Evolutionary conservation across 176 grass and related monocot genomes (phyloP).

Genomic region (Avena insularis): DNA sequence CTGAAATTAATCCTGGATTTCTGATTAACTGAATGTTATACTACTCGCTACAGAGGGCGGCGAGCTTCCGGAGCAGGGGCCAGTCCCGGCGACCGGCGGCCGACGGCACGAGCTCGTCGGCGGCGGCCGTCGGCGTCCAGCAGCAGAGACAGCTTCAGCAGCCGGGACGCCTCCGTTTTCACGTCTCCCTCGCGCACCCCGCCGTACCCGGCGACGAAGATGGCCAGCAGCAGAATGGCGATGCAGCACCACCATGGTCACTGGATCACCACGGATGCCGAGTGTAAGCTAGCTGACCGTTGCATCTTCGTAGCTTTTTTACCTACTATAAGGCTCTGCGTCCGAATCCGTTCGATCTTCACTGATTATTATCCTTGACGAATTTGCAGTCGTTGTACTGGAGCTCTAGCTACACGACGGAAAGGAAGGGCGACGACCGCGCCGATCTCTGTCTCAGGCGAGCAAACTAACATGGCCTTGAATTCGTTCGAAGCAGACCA

Average conservation of each 20-base stretch:
- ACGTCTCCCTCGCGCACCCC: neutral
- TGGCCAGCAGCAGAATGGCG: neutral
- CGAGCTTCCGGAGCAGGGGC: slow-evolving; percentile 15
- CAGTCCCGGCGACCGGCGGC: neutral
- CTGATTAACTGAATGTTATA: neutral
- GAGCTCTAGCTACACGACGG: slow-evolving; percentile 5
- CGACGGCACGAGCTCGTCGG: neutral
- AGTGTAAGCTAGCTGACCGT: slow-evolving; percentile 1
- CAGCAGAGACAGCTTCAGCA: slow-evolving; percentile 39
- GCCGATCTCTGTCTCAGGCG: neutral
- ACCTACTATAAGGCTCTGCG: too few species aligned
- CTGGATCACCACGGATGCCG: slow-evolving; percentile 50
- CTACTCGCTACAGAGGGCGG: neutral
- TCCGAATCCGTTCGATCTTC: too few species aligned
- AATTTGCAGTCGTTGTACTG: slow-evolving; percentile 34
- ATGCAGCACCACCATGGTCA: neutral
- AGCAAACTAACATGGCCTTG: neutral
- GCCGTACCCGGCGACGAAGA: neutral
- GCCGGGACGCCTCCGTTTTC: slow-evolving; percentile 6
- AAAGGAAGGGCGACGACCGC: neutral
- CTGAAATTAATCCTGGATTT: neutral
- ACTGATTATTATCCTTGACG: neutral
- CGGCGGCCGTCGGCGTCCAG: neutral
- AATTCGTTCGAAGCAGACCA: neutral
- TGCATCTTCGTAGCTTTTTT: neutral